phyloP scores from a whole-genome alignment of 257 asterid species.

The Nemophila menziesii region DNA sequence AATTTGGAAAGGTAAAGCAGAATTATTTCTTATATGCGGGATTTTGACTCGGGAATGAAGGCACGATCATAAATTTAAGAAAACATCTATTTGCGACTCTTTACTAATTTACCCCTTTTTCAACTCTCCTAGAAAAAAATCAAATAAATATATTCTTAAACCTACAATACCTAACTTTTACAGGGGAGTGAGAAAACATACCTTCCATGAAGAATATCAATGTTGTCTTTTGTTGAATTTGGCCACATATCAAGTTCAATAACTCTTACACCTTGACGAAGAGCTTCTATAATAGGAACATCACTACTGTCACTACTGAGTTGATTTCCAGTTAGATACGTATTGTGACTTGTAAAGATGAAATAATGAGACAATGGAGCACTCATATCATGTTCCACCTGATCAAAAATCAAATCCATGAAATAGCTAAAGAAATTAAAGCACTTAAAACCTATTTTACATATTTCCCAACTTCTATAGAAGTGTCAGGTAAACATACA shows the following conservation, averaged over 20 bases:
- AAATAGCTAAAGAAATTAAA: no score
- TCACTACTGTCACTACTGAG: constrained; percentile 64
- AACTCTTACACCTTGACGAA: constrained; percentile 59
- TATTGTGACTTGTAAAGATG: constrained; percentile 62
- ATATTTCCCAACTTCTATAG: no score
- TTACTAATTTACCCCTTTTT: no score
- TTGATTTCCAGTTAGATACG: constrained; percentile 78
- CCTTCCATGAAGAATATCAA: constrained; percentile 80
- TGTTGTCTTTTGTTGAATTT: constrained; percentile 48
- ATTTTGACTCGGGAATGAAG: no score
- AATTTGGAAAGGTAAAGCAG: not conserved
- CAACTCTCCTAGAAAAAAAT: not conserved
- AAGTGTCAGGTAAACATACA: no score
- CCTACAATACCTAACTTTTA: not conserved
- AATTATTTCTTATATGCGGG: no score
- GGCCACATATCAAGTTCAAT: constrained; percentile 90
- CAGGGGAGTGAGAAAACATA: constrained; percentile 7
- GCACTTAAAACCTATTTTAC: no score
- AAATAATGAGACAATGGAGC: constrained; percentile 67
- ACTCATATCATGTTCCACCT: constrained; percentile 64
- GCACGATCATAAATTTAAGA: no score
- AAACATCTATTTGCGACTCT: no score
- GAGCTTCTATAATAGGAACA: constrained; percentile 51
- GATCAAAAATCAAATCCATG: no score
- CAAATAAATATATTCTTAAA: not conserved